phyloP scores from a whole-genome alignment of 176 grass and related monocot genomes.

The Thinopyrum elongatum region DNA sequence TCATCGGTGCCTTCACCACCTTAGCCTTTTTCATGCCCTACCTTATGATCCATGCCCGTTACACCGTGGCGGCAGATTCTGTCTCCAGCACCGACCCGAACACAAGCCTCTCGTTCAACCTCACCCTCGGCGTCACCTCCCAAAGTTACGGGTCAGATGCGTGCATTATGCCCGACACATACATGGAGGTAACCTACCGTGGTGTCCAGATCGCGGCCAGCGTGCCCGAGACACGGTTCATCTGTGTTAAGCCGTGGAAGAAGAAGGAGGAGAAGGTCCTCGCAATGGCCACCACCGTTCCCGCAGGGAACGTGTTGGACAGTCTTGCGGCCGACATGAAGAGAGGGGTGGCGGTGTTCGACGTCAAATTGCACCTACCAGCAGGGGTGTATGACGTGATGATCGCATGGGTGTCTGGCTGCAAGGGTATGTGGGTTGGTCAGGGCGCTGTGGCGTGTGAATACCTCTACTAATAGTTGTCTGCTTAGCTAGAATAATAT shows the following conservation, averaged over 20 bases:
- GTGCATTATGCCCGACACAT: neutral
- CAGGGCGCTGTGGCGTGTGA: too few species aligned
- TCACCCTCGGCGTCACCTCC: neutral
- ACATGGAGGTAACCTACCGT: too few species aligned
- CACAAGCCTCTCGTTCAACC: neutral
- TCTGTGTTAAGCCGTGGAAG: neutral
- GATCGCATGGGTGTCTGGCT: too few species aligned
- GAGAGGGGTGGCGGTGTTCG: neutral
- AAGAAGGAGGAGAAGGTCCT: neutral
- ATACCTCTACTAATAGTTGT: too few species aligned
- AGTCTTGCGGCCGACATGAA: neutral
- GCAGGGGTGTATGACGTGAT: too few species aligned
- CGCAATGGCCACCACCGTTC: neutral
- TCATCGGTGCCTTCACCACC: too few species aligned
- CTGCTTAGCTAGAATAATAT: too few species aligned
- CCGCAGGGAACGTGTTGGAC: neutral
- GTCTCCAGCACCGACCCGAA: neutral
- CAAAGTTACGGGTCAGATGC: neutral
- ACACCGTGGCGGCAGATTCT: neutral
- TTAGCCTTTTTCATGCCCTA: too few species aligned
- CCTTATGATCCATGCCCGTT: neutral
- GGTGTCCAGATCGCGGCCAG: neutral
- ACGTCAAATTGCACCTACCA: neutral
- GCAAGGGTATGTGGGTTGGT: too few species aligned
- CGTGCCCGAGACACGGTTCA: neutral